Evolutionary conservation across 1,139 yeast species (phyloP).

Genomic region (Taphrina confusa): DNA sequence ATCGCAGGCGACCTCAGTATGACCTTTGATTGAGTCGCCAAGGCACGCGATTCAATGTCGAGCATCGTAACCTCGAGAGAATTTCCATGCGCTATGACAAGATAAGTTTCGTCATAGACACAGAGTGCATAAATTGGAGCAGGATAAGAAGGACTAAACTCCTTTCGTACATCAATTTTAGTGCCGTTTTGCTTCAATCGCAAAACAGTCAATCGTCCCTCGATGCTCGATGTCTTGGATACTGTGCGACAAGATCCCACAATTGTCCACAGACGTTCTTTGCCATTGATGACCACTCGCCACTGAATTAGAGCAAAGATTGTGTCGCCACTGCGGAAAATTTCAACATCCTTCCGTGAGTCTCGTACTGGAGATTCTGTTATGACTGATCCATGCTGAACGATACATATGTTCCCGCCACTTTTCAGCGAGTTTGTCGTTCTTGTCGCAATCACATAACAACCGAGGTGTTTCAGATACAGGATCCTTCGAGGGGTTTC

Average conservation of each 20-base stretch:
- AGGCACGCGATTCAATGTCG: slow-evolving; percentile 3
- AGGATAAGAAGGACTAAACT: slow-evolving; percentile 8
- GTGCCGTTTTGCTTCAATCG: neutral
- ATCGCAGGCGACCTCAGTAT: slow-evolving; percentile 6
- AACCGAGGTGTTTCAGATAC: neutral
- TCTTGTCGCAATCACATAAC: slow-evolving; percentile 5
- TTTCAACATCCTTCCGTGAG: neutral
- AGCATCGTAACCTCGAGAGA: slow-evolving; percentile 3
- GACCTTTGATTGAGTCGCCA: neutral
- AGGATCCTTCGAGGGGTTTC: slow-evolving; percentile 14
- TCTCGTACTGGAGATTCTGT: slow-evolving; percentile 6
- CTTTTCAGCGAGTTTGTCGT: neutral
- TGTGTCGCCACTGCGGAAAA: slow-evolving; percentile 2
- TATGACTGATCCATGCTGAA: neutral
- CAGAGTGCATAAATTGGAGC: slow-evolving; percentile 1
- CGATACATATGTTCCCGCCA: neutral
- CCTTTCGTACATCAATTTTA: slow-evolving; percentile 2
- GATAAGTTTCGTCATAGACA: neutral
- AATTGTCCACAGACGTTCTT: slow-evolving; percentile 12
- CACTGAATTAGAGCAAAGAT: slow-evolving; percentile 4
- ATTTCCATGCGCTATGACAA: slow-evolving; percentile 2
- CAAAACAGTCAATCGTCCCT: slow-evolving; percentile 17
- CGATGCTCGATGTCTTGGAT: neutral
- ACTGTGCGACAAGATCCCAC: slow-evolving; percentile 4
- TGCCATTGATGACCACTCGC: slow-evolving; percentile 1